A percentile compares a stretch with the other conserved stretches of the same genome.
Evolutionary conservation across 306 rosid genomes (phyloP).

Genomic region (Vigna hirtella): DNA sequence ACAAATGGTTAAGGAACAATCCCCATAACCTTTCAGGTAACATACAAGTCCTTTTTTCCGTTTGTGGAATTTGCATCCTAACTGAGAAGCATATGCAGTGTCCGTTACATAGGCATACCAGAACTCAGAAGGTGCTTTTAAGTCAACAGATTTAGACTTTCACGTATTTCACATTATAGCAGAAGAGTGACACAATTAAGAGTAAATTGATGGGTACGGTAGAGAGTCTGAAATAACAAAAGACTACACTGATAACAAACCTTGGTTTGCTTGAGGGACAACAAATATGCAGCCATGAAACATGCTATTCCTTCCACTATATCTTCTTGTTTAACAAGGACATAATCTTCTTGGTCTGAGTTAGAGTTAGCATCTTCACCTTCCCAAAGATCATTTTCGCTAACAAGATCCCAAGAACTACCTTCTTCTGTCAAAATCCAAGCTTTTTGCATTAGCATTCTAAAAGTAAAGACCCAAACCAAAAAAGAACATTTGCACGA

Average conservation of each 20-base stretch:
- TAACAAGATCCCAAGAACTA: slow-evolving; percentile 88
- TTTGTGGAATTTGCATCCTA: background rate
- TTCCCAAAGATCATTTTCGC: slow-evolving; percentile 91
- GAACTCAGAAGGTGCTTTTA: background rate
- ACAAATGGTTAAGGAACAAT: slow-evolving; percentile 25
- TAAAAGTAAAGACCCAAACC: slow-evolving; percentile 12
- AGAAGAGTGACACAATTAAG: background rate
- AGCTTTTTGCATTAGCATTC: slow-evolving; percentile 20
- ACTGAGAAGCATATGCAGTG: background rate
- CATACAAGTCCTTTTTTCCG: background rate
- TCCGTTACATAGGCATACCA: background rate
- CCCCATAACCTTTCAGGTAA: slow-evolving; percentile 9
- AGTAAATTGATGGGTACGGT: background rate
- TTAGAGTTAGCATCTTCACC: slow-evolving; percentile 51
- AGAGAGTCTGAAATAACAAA: slow-evolving; percentile 11
- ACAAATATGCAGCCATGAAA: slow-evolving; percentile 93
- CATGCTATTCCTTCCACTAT: slow-evolving; percentile 94
- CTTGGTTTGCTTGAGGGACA: slow-evolving; percentile 91
- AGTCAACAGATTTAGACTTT: background rate
- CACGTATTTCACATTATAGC: background rate
- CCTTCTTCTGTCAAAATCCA: slow-evolving; percentile 72
- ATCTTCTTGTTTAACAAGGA: slow-evolving; percentile 92
- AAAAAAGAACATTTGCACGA: slow-evolving; percentile 33
- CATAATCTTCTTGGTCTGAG: slow-evolving; percentile 78
- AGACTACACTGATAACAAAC: slow-evolving; percentile 49